Evolutionary conservation across 2,329 filamentous ascomycete genomes (phyloP), one percentile per base, ranked within the genome.

Genomic region (Pseudopithomyces chartarum): DNA sequence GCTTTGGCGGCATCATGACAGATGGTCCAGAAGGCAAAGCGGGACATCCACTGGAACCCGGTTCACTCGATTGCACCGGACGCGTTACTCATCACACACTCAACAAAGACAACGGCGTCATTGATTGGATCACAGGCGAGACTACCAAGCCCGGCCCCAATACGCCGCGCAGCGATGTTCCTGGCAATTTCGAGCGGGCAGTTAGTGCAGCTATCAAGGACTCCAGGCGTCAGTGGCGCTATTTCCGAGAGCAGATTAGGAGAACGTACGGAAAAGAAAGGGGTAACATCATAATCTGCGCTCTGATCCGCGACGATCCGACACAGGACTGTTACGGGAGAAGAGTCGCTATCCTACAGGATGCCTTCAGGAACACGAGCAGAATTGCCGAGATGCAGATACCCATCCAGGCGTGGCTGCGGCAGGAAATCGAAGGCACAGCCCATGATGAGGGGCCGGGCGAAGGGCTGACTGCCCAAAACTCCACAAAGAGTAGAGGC

Each of bases 281-380:
- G n/a, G 64, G 63, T 19, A 68, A 68, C 32, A 63, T 68, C 38
- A 63, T 68, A 32, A 64, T 68, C 8, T 68, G 65, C 43, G 58
- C 64, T 13, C 34, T 68, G 6, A 57, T 68, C 2, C 62, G 65
- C 12, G 65, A 68, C 53, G 58, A 66, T 39, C 65, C 65, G 1
- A 59, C 61, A 10, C 57, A 36, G 3, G 65, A 68, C 34, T 68
- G 65, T 33, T 66, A 66, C 34, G 63, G 63, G 1, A 57, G 65
- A 13, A 54, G 62, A 15, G 54, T 67, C 15, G 64, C 63, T 2
- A 58, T 68, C 23, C 20, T 68, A 5, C 56, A 58, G 20, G 65
- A 66, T n/a, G 60, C 50, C 6, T 40, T 57, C 3, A 54, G 52
- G 8, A 56, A 54, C 2, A 54, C 54, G 6, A 62, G 60, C 38